Evolutionary conservation across 441 rosid species (phyloP).

Genomic region (Lepidium campestre): DNA sequence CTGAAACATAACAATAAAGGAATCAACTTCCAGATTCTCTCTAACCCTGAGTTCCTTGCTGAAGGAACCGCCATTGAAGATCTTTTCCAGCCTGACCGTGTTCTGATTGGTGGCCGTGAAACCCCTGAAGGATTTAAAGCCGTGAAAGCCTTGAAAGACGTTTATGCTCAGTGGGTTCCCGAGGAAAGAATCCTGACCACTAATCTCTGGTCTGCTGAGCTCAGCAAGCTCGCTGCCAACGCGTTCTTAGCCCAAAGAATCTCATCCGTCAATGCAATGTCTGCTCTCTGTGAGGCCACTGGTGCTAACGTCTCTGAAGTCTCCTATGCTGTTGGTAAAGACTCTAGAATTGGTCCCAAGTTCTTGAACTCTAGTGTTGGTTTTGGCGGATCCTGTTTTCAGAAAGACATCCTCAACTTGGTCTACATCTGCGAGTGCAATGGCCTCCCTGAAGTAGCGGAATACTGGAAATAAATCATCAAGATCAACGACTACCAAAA

Average conservation of each 20-base stretch:
- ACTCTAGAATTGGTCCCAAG: constrained; percentile 75
- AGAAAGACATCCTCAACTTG: constrained; percentile 76
- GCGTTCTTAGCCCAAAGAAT: constrained; percentile 91
- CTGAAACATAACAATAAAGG: constrained; percentile 90
- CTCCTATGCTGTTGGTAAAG: too few relatives aligned
- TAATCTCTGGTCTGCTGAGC: constrained; percentile 93
- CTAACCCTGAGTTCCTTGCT: constrained; percentile 91
- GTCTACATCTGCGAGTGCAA: constrained; percentile 90
- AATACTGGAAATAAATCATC: constrained; percentile 87
- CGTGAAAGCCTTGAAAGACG: constrained; percentile 63
- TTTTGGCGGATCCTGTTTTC: constrained; percentile 90
- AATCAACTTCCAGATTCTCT: constrained; percentile 78
- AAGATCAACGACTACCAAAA: constrained; percentile 88
- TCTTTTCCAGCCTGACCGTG: too few relatives aligned
- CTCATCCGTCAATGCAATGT: constrained; percentile 87
- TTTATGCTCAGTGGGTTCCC: constrained; percentile 87
- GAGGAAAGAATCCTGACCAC: constrained; percentile 70
- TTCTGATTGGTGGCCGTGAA: constrained; percentile 85
- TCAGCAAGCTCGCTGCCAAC: constrained; percentile 82
- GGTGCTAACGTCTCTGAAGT: too few relatives aligned
- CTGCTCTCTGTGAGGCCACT: constrained; percentile 88
- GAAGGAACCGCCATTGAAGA: too few relatives aligned
- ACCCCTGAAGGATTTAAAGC: constrained; percentile 75
- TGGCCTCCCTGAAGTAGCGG: constrained; percentile 78
- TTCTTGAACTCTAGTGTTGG: constrained; percentile 85